These are phyloP conservation scores for Dissoconium aciculare DNA, from an alignment of 2,329 filamentous ascomycete genomes.

Conservation along the genomic window DNA sequence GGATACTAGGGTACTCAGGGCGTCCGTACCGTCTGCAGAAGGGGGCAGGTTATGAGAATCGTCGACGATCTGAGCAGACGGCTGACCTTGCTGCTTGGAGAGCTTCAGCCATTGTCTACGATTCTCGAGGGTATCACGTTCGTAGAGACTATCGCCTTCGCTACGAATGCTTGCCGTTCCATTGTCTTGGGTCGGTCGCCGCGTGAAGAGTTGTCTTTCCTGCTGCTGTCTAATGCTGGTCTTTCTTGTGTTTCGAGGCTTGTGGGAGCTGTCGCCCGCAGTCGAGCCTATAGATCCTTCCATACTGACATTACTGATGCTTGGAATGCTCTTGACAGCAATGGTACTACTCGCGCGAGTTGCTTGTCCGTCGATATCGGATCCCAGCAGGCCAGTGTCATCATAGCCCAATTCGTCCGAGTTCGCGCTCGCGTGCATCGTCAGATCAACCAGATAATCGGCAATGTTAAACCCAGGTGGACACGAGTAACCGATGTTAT, in stretches of 20 bases:
- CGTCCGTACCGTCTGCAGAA: slow-evolving; percentile 34
- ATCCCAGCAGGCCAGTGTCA: slow-evolving; percentile 34
- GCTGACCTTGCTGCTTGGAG: slow-evolving; percentile 33
- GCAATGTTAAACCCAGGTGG: slow-evolving; percentile 97
- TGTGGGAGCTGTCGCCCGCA: slow-evolving; percentile 29
- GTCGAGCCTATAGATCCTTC: slow-evolving; percentile 38
- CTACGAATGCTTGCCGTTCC: slow-evolving; percentile 35
- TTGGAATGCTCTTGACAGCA: slow-evolving; percentile 80
- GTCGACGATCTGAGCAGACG: slow-evolving; percentile 41
- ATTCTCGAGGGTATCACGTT: slow-evolving; percentile 25
- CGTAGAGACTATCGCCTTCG: slow-evolving; percentile 36
- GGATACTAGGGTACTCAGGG: slow-evolving; percentile 62
- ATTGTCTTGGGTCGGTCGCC: slow-evolving; percentile 49
- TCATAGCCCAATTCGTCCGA: slow-evolving; percentile 41
- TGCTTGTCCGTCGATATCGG: slow-evolving; percentile 46
- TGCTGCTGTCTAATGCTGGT: slow-evolving; percentile 75
- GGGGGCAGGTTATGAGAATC: slow-evolving; percentile 27
- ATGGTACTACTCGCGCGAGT: slow-evolving; percentile 74
- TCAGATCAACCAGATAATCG: slow-evolving; percentile 91
- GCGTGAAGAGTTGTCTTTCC: slow-evolving; percentile 78
- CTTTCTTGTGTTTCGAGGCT: slow-evolving; percentile 55
- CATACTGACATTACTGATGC: slow-evolving; percentile 60
- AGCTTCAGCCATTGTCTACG: slow-evolving; percentile 48
- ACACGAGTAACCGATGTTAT: slow-evolving; percentile 79
- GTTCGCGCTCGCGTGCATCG: slow-evolving; percentile 73